phyloP scores from a whole-genome alignment of 495 filamentous ascomycete species.

The Hypoxylon rickii region DNA sequence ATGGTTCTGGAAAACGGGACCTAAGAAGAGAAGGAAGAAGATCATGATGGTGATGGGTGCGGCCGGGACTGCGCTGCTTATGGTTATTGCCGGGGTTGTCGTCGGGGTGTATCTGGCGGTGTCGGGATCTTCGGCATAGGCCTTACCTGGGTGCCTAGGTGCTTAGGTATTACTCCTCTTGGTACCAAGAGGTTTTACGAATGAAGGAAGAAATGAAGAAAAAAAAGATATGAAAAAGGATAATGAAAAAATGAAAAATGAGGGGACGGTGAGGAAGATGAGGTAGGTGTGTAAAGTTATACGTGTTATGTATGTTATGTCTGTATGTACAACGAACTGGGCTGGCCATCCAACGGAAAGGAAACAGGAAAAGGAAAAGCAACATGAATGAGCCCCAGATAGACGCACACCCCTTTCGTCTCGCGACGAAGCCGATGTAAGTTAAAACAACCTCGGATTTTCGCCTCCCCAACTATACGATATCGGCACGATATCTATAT shows the following conservation, averaged over 20 bases:
- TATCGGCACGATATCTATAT: not conserved
- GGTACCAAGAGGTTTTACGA: not conserved
- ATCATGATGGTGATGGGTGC: slow-evolving; percentile 6
- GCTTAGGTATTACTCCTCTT: not conserved
- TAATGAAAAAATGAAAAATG: not conserved
- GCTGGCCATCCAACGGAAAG: not conserved
- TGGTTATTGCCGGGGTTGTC: slow-evolving; percentile 19
- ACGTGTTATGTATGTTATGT: slow-evolving; percentile 5
- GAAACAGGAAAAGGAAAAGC: not conserved
- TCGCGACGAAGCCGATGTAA: slow-evolving; percentile 20
- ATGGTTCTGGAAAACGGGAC: not conserved
- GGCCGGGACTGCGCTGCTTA: slow-evolving; percentile 12
- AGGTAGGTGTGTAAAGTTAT: slow-evolving; percentile 21
- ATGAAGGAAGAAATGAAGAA: not conserved
- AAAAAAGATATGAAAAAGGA: not conserved
- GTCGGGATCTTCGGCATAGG: slow-evolving; percentile 13
- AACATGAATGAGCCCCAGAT: slow-evolving; percentile 10
- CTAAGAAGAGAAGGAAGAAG: slow-evolving; percentile 20
- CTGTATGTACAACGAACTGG: slow-evolving; percentile 2
- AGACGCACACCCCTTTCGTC: slow-evolving; percentile 23
- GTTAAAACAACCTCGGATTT: slow-evolving; percentile 16
- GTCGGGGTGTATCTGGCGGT: slow-evolving; percentile 28
- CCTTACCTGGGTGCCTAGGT: not conserved
- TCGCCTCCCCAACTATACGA: slow-evolving; percentile 1
- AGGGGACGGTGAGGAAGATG: slow-evolving; percentile 22